phyloP scores from a whole-genome alignment of 2,329 filamentous ascomycete species.

The Fusarium transvaalense region DNA sequence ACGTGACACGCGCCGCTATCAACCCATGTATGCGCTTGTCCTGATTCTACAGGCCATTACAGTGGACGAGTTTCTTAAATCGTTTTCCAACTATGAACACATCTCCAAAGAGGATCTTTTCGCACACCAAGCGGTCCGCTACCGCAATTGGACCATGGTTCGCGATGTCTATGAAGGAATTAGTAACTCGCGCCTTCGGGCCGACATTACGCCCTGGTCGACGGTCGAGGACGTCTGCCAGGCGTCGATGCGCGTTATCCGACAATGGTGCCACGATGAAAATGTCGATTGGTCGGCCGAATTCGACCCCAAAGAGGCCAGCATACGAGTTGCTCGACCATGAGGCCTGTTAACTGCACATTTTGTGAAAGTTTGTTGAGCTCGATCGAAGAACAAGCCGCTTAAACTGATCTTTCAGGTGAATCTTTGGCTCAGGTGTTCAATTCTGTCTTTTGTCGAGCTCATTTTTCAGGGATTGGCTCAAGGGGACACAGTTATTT shows the following conservation, averaged over 20 bases:
- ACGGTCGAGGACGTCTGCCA: constrained; percentile 59
- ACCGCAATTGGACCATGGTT: constrained; percentile 47
- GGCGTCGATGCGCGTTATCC: constrained; percentile 56
- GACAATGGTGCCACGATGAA: constrained; percentile 60
- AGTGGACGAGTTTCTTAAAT: constrained; percentile 60
- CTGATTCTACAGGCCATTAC: constrained; percentile 60
- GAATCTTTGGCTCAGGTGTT: constrained; percentile 9
- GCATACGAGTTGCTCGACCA: constrained; percentile 31
- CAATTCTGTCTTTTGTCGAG: background rate
- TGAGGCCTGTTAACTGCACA: background rate
- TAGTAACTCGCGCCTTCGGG: constrained; percentile 48
- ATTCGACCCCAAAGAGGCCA: constrained; percentile 48
- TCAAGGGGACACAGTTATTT: background rate
- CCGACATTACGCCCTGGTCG: constrained; percentile 57
- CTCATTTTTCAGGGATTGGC: background rate
- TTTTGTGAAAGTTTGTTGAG: background rate
- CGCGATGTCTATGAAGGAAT: constrained; percentile 52
- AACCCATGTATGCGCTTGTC: constrained; percentile 58
- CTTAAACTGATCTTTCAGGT: constrained; percentile 4
- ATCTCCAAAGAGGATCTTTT: constrained; percentile 42
- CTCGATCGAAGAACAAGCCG: background rate
- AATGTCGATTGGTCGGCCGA: constrained; percentile 61
- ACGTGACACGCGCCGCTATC: constrained; percentile 52
- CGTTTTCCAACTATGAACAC: constrained; percentile 48
- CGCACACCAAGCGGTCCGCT: constrained; percentile 46